Conservation (phyloP, 2,329 filamentous ascomycete genomes). For the Alternaria longipes region DNA sequence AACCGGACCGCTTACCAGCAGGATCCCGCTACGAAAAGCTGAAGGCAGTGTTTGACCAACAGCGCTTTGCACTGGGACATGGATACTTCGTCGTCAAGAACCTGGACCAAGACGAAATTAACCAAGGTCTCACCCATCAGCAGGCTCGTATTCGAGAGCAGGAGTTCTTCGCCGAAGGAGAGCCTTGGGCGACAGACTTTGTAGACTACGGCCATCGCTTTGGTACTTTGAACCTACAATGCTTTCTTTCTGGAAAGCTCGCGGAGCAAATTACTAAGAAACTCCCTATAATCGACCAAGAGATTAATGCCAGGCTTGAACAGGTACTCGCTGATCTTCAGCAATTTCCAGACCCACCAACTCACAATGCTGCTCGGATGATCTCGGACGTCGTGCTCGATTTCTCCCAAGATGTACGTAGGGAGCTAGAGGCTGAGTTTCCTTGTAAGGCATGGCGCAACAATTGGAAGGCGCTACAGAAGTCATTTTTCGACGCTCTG, state of each 20-base stretch:
- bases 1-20: slow-evolving; percentile 75
- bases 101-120: slow-evolving; percentile 62
- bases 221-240: slow-evolving; percentile 62
- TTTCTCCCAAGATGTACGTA: slow-evolving; percentile 65
- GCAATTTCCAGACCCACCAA: slow-evolving; percentile 71
- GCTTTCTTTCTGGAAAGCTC: slow-evolving; percentile 59
- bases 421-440: slow-evolving; percentile 62
- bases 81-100: slow-evolving; percentile 82
- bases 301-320: slow-evolving; percentile 59
- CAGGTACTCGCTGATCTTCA: slow-evolving; percentile 63
- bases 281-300: slow-evolving; percentile 54
- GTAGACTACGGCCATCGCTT: slow-evolving; percentile 55
- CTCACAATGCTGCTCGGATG: slow-evolving; percentile 70
- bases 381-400: slow-evolving; percentile 67
- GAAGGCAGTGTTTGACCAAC: slow-evolving; percentile 68
- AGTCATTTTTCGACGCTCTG: slow-evolving; percentile 61
- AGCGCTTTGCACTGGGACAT: slow-evolving; percentile 71
- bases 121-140: slow-evolving; percentile 55
- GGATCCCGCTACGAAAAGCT: slow-evolving; percentile 64
- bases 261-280: slow-evolving; percentile 54
- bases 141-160: slow-evolving; percentile 61
- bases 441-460: slow-evolving; percentile 54
- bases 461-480: slow-evolving; percentile 57
- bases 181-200: slow-evolving; percentile 59
- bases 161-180: slow-evolving; percentile 57